phyloP scores from a whole-genome alignment of 345 rosid genomes.

The Streptanthus diversifolius region DNA sequence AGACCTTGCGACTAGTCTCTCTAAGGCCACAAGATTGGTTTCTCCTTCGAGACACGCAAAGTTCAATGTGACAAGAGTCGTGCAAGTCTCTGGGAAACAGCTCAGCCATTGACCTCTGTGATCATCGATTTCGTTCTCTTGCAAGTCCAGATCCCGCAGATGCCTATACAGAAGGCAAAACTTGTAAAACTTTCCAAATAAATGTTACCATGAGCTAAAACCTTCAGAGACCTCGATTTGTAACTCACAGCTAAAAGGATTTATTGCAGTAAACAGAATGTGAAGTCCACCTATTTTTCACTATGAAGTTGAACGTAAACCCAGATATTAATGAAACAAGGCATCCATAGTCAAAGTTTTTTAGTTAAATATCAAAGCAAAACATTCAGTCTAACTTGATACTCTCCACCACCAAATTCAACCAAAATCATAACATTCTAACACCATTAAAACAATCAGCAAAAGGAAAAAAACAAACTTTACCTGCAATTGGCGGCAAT shows the following conservation, averaged over 20 bases:
- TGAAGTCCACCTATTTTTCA: neutral
- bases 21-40: slow-evolving; percentile 65
- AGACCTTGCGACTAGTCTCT: slow-evolving; percentile 88
- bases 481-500: slow-evolving; percentile 90
- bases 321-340: neutral
- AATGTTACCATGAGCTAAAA: neutral
- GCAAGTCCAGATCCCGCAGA: slow-evolving; percentile 90
- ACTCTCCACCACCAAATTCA: neutral
- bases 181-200: neutral
- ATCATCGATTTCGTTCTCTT: slow-evolving; percentile 95
- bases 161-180: slow-evolving; percentile 39
- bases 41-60: slow-evolving; percentile 95
- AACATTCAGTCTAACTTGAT: neutral
- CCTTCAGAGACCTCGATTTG: too few species aligned
- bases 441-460: neutral
- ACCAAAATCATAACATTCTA: neutral
- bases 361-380: neutral
- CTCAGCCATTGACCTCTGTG: slow-evolving; percentile 93
- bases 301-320: neutral
- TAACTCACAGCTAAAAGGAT: neutral
- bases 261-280: neutral
- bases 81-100: slow-evolving; percentile 77
- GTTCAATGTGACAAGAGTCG: slow-evolving; percentile 75
- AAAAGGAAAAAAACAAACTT: neutral
- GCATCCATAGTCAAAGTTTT: neutral